These are phyloP conservation scores for Petunia hybrid DNA, from an alignment of 305 asterid genomes.

Conservation along the genomic window DNA sequence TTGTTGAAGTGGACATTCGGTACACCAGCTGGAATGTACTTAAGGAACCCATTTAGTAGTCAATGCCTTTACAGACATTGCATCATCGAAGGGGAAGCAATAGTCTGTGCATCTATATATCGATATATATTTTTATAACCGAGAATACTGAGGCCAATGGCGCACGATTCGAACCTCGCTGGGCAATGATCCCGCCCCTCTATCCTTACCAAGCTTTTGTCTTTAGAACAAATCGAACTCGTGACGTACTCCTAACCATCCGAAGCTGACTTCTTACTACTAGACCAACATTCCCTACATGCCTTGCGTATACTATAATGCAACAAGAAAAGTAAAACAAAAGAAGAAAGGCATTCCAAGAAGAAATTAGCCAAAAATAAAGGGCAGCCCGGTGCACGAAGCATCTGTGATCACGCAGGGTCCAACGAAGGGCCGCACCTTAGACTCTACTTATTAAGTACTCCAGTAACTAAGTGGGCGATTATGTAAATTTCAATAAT, in stretches of 20 bases:
- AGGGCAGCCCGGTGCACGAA: too few species aligned
- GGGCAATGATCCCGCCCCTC: too few species aligned
- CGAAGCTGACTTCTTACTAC: too few species aligned
- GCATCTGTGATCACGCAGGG: too few species aligned
- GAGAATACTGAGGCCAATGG: too few species aligned
- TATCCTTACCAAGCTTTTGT: too few species aligned
- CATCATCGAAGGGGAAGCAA: background rate
- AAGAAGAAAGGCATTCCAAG: background rate
- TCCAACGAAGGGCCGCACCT: too few species aligned
- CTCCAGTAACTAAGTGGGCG: background rate
- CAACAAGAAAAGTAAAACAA: background rate
- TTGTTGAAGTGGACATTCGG: background rate
- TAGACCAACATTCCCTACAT: too few species aligned
- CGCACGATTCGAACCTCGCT: too few species aligned
- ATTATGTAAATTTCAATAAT: background rate
- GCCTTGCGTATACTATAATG: background rate
- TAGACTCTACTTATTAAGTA: background rate
- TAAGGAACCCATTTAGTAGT: background rate
- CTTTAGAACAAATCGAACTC: too few species aligned
- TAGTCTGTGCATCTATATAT: background rate
- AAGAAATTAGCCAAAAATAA: background rate
- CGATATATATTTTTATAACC: too few species aligned
- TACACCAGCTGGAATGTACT: slow-evolving; percentile 12
- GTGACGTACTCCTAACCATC: too few species aligned
- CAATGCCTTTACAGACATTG: slow-evolving; percentile 5